Evolutionary conservation across 345 rosid species (phyloP), one percentile per base, ranked within the genome.

Genomic region (Euclidium syriacum): DNA sequence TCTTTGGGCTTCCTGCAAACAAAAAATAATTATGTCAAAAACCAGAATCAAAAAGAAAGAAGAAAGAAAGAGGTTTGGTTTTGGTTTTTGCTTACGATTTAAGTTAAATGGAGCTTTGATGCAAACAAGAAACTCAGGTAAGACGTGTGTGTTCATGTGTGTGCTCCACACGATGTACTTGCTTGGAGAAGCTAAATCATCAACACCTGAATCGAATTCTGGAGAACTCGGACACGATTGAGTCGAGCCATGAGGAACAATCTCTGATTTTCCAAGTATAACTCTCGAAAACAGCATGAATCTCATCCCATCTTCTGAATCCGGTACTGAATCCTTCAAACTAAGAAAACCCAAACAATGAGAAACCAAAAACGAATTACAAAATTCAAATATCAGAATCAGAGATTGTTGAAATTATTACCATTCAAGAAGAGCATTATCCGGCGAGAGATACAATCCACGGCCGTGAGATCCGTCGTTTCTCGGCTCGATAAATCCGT

Each of bases 171-270:
- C 52, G 7, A 92, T 79, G 62, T 80, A 87, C 77, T 70, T 85
- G 30, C 32, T 89, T 0, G 95, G 88, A 25, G 79, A 67, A 2
- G 50, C 33, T 5, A 87, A 43, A 27, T 69, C 43, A 32, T 92
- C 98, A 0, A 89, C 78, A 32, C 96, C 96, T 2, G 83, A 76
- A 73, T 92, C 95, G 15, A 80, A 87, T 29, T 86, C 86, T 4
- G 38, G 69, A 2, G 83, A 85, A 63, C 83, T 78, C 4, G 96
- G 97, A 65, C 75, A 81, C 2, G 46, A 59, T 56, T 79, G 82
- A 14, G 66, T 59, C 12, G 83, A 80, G 20, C 92, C 88, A 6
- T 72, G 77, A 43, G 16, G 78, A 23, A 92, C 80, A 20, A 71
- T 62, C 80, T 94, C 95, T 17, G 77, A 15, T 40, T 81, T 87